phyloP scores from a whole-genome alignment of 768 basidiomycete species.

The Auricularia cornea region DNA sequence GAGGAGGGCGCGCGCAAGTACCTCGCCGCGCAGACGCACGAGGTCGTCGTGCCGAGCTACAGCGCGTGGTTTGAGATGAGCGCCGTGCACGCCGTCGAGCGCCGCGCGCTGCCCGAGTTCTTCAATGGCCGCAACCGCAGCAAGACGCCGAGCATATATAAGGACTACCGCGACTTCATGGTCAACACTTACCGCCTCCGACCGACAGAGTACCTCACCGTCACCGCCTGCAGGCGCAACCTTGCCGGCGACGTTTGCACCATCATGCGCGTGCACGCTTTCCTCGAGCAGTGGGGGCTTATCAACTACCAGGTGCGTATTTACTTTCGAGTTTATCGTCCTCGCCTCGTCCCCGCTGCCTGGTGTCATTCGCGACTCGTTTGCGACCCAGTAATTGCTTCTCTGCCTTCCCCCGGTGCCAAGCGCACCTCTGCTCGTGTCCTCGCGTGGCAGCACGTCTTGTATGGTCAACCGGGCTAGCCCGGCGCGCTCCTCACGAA shows the following conservation, averaged over 20 bases:
- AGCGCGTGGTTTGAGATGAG: conserved; percentile 98
- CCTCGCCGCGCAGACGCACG: conserved; percentile 94
- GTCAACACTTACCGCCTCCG: conserved; percentile 94
- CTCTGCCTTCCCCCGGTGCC: no score
- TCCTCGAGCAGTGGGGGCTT: conserved; percentile 97
- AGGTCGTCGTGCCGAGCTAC: conserved; percentile 94
- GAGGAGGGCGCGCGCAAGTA: conserved; percentile 90
- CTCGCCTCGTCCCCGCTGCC: no score
- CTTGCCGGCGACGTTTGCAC: conserved; percentile 97
- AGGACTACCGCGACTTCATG: conserved; percentile 99
- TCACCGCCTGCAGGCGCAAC: conserved; percentile 93
- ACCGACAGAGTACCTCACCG: conserved; percentile 91
- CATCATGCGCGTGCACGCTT: conserved; percentile 97
- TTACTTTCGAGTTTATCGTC: no score
- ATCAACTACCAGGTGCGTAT: conserved; percentile 88
- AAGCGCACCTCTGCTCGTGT: no score
- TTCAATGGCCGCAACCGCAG: conserved; percentile 92
- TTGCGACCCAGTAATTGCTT: no score
- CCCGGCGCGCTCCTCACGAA: no score
- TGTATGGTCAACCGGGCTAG: no score
- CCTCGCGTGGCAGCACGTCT: no score
- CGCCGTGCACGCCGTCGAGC: conserved; percentile 86
- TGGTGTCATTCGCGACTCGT: no score
- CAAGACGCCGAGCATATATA: conserved; percentile 96
- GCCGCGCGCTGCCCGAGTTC: conserved; percentile 91